Percentiles rank a stretch among this genome's conserved stretches.
Evolutionary conservation across 306 rosid genomes (phyloP).

Genomic region (Cucurbita maxima): DNA sequence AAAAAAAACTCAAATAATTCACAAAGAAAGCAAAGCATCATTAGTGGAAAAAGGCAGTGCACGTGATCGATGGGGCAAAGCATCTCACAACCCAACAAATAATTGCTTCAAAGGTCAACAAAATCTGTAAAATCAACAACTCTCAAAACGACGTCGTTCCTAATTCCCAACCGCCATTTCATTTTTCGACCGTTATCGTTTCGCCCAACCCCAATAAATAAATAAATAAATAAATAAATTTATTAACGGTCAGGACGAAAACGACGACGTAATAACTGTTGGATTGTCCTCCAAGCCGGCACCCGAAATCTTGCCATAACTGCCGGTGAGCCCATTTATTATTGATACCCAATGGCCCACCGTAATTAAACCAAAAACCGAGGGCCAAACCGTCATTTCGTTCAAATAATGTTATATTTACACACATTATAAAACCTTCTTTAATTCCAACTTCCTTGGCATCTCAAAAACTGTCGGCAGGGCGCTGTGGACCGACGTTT

Average conservation of each 20-base stretch:
- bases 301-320: slow-evolving; percentile 1
- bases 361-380: not conserved
- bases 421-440: not conserved
- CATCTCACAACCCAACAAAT: slow-evolving; percentile 7
- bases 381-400: not conserved
- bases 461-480: slow-evolving; percentile 5
- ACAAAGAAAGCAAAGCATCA: not conserved
- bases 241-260: not conserved
- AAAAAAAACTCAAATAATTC: not conserved
- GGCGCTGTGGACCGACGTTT: not conserved
- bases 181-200: not conserved
- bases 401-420: not conserved
- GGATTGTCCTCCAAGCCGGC: not conserved
- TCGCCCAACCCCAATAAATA: not conserved
- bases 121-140: not conserved
- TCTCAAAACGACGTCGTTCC: not conserved
- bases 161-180: not conserved
- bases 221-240: not conserved
- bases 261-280: not conserved
- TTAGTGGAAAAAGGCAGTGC: not conserved
- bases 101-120: not conserved
- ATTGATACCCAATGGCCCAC: not conserved
- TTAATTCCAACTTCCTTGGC: not conserved
- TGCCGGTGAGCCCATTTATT: slow-evolving; percentile 4
- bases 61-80: not conserved